These are phyloP conservation scores for Gossypium davidsonii DNA, from an alignment of 441 rosid genomes.

Conservation along the genomic window DNA sequence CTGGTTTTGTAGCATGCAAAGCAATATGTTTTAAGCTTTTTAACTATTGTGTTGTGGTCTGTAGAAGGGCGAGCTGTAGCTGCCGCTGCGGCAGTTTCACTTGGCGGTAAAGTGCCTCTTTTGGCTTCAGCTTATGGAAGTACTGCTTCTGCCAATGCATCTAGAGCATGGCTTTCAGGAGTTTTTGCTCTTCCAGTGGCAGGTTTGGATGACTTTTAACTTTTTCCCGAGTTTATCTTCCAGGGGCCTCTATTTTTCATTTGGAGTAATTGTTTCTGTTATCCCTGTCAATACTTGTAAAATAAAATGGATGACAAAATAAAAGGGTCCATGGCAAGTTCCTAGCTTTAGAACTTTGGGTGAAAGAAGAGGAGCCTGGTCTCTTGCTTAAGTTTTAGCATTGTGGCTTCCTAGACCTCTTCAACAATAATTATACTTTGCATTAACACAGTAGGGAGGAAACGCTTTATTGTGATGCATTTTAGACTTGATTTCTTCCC, in stretches of 20 bases:
- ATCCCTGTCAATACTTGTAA: background rate
- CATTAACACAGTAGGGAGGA: slow-evolving; percentile 3
- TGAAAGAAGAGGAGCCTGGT: slow-evolving; percentile 34
- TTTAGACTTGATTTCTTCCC: slow-evolving; percentile 18
- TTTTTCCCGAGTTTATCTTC: background rate
- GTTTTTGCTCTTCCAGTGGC: slow-evolving; percentile 72
- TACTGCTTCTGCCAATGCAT: slow-evolving; percentile 41
- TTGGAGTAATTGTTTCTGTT: background rate
- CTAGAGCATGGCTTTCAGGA: slow-evolving; percentile 71
- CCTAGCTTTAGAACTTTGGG: background rate
- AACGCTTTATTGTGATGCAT: slow-evolving; percentile 7
- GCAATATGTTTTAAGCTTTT: background rate
- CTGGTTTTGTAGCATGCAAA: background rate
- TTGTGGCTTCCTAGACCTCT: slow-evolving; percentile 33
- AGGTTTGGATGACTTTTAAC: slow-evolving; percentile 37
- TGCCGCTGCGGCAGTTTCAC: slow-evolving; percentile 62
- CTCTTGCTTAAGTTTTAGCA: slow-evolving; percentile 31
- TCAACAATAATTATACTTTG: slow-evolving; percentile 17
- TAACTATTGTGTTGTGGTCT: background rate
- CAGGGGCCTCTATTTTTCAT: background rate
- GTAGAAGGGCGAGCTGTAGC: slow-evolving; percentile 68
- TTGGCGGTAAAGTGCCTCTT: slow-evolving; percentile 45
- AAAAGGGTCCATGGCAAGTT: slow-evolving; percentile 5
- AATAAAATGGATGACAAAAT: background rate
- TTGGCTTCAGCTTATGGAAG: slow-evolving; percentile 48